Evolutionary conservation across 176 grass and related monocot species (phyloP), one percentile per base, ranked within the genome.

Genomic region (Thinopyrum elongatum): DNA sequence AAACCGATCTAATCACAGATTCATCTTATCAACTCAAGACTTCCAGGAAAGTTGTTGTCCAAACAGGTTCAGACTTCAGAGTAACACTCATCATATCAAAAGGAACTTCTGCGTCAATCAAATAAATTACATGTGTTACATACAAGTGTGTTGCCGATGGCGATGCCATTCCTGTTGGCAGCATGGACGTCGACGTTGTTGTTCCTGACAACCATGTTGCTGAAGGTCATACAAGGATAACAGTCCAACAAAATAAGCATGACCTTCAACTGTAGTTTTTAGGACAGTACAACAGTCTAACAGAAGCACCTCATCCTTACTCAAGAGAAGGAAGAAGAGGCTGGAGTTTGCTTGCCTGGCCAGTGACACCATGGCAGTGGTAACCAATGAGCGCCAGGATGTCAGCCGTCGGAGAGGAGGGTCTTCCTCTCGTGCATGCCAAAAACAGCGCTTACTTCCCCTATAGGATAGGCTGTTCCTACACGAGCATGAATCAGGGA

Each of bases 101-200:
- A 33, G 31, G 31, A 15, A 16, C 2, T 26, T 1, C 12, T 27
- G 1, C 12, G 10, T n/a, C n/a, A n/a, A n/a, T n/a, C n/a, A n/a
- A n/a, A n/a, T 27, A 8, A 6, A 42, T 8, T 42, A 42, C 15
- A 53, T 53, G 15, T 53, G 49, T 66, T 7, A 65, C 64, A 6
- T 55, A 98, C 93, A 4, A 89, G 95, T 3, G 95, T 94, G 88
- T 98, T 98, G 57, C 95, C 95, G 67, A 98, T 39, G 26, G 89
- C 93, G 78, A 95, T 82, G 39, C 88, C 93, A 8, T 94, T 77
- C 89, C 94, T 92, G 77, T 46, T 95, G 38, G 95, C 93, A 10
- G 86, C 95, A 28, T 98, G 95, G n/a, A n/a, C n/a, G n/a, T n/a
- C n/a, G n/a, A n/a, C n/a, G n/a, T n/a, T n/a, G n/a, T n/a, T n/a